These are phyloP conservation scores for Cladosporium phlei DNA, from an alignment of 2,329 filamentous ascomycete species.

Conservation along the genomic window DNA sequence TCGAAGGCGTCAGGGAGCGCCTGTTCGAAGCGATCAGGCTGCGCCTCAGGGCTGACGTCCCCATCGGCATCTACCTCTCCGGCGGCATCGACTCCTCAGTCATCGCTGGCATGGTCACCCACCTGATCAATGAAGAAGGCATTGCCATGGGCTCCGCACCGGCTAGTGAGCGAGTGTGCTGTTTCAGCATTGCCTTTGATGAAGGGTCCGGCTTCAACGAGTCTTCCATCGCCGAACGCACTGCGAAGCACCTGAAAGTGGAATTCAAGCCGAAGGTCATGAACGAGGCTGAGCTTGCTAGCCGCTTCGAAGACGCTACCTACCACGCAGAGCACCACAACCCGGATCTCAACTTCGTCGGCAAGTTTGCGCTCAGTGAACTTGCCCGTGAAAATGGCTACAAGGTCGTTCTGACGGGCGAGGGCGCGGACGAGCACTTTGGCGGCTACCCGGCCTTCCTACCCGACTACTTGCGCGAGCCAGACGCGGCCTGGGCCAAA, in stretches of 20 bases:
- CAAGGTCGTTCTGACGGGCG: conserved; percentile 51
- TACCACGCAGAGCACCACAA: conserved; percentile 44
- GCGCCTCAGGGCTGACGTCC: conserved; percentile 54
- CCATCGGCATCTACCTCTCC: conserved; percentile 53
- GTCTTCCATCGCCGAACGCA: conserved; percentile 45
- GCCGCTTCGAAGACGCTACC: conserved; percentile 41
- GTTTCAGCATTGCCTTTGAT: conserved; percentile 53
- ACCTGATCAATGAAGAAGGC: conserved; percentile 47
- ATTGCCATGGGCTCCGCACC: conserved; percentile 44
- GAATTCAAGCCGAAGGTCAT: conserved; percentile 41
- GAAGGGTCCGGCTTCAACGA: conserved; percentile 48
- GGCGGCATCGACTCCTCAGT: conserved; percentile 57
- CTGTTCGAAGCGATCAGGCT: conserved; percentile 51
- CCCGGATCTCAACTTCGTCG: conserved; percentile 51
- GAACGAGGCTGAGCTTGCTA: conserved; percentile 41
- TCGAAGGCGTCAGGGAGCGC: conserved; percentile 45
- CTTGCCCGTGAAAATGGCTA: conserved; percentile 43
- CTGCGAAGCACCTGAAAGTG: conserved; percentile 46
- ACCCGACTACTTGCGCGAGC: conserved; percentile 47
- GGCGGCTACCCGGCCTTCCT: conserved; percentile 48
- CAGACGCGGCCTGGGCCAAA: conserved; percentile 35
- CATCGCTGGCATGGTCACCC: conserved; percentile 52
- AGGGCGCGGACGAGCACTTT: conserved; percentile 48
- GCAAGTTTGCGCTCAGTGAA: conserved; percentile 48
- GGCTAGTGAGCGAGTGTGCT: conserved; percentile 37